Evolutionary conservation across 1,139 yeast genomes (phyloP).

Genomic region (Debaryomyces singareniensis): DNA sequence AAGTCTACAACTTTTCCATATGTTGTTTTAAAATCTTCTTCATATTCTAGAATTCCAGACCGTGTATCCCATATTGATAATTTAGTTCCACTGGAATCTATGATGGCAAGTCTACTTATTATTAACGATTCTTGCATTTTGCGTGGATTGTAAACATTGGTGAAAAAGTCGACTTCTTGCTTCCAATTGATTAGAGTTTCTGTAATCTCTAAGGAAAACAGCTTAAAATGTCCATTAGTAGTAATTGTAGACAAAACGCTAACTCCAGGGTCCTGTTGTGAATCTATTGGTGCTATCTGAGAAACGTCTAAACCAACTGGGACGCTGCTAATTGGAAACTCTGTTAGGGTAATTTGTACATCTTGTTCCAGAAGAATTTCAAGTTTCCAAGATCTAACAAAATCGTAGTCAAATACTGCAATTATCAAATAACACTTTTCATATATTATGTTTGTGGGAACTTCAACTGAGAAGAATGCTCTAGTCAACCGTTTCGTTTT

Average conservation of each 20-base stretch:
- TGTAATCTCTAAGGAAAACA: neutral
- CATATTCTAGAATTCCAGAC: constrained; percentile 63
- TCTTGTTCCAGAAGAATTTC: constrained; percentile 9
- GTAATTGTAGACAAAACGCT: neutral
- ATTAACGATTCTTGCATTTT: constrained; percentile 64
- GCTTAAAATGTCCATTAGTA: neutral
- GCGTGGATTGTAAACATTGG: constrained; percentile 49
- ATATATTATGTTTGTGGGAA: constrained; percentile 5
- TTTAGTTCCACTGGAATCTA: constrained; percentile 43
- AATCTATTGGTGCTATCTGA: constrained; percentile 54
- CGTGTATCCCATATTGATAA: constrained; percentile 74
- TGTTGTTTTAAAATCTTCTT: constrained; percentile 35
- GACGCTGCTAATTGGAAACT: constrained; percentile 19
- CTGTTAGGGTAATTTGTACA: constrained; percentile 10
- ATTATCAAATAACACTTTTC: constrained; percentile 16
- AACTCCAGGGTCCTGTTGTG: constrained; percentile 13
- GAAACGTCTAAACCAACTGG: constrained; percentile 29
- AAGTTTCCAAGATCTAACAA: constrained; percentile 25
- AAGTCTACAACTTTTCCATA: constrained; percentile 46
- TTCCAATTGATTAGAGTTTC: neutral
- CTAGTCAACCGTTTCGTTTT: constrained; percentile 14
- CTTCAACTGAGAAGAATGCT: constrained; percentile 20
- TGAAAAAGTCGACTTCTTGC: constrained; percentile 38
- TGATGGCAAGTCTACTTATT: constrained; percentile 66
- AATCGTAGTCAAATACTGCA: constrained; percentile 20